Base-by-base conservation (phyloP, 495 filamentous ascomycete species). In the Aspergillus indologenus region DNA sequence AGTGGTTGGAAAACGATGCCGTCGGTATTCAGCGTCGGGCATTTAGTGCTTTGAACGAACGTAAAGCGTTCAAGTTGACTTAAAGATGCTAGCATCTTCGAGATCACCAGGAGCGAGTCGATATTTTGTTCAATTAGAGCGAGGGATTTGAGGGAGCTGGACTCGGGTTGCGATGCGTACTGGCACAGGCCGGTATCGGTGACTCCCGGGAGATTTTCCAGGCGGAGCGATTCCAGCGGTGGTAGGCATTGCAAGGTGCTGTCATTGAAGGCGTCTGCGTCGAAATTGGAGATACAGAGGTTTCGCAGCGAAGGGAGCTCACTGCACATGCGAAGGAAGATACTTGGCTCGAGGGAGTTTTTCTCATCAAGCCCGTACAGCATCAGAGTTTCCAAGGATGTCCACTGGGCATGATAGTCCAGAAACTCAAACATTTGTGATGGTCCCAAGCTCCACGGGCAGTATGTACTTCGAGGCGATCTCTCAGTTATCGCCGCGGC, bases 201-300 rank as follows among this genome's bases (percentile, higher is more conserved):
- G 34, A 96, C 68, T 12, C 92, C 92, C 5, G 86, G 81, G 12
- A 96, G 83, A 61, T 86, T 83, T 54, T 90, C 85, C 26, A 97
- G 78, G 7, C 90, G 83, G 14, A 97, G 80, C 7, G 85, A 90
- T 48, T 86, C 79, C 23, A 97, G 74, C 2, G 83, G 66, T 0
- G 92, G 92, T 2, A 97, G 76, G 15, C 82, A 81, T 47, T 89
- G 74, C 50, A 95, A 71, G 53, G 85, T 85, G 54, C 74, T 71
- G 65, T 95, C 86, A 56, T 86, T 85, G 72, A 95, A 96, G 24
- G 88, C 83, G 23, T 85, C 80, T 31, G 81, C 78, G 20, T 88
- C 83, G 23, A 96, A 85, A 51, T 81, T 83, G 9, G 91, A 90
- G 49, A 97, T 75, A 64, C 87, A 83, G 18, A 97, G 81, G 63